phyloP scores from a whole-genome alignment of 208 protist genomes.

The Acanthamoeba polyphaga region DNA sequence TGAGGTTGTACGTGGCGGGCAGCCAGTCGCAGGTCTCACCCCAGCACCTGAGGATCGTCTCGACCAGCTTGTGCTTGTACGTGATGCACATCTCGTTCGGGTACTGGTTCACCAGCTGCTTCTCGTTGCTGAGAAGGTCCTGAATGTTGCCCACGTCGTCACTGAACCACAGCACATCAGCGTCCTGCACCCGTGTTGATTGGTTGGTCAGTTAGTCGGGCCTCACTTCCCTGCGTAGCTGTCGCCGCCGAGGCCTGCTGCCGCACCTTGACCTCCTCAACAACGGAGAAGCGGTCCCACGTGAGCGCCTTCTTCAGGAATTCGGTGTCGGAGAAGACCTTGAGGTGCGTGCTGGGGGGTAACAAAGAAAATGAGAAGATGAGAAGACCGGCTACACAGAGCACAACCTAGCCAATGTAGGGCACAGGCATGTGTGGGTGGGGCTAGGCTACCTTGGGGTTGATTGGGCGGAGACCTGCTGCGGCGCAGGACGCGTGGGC shows the following conservation, averaged over 20 bases:
- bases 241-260: background rate
- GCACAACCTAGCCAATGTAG: background rate
- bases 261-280: constrained; percentile 23
- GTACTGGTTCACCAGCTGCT: constrained; percentile 75
- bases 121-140: constrained; percentile 38
- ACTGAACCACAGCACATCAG: constrained; percentile 73
- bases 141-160: constrained; percentile 71
- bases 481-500: constrained; percentile 6
- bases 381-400: background rate
- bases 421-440: background rate
- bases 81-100: constrained; percentile 72
- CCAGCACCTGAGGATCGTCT: constrained; percentile 62
- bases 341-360: background rate
- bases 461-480: background rate
- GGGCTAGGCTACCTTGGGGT: background rate
- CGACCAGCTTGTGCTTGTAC: constrained; percentile 74
- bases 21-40: constrained; percentile 55
- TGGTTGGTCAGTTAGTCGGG: no score
- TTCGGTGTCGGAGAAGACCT: constrained; percentile 57
- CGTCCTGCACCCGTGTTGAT: background rate
- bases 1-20: constrained; percentile 71
- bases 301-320: constrained; percentile 66
- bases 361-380: background rate
- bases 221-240: background rate
- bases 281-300: constrained; percentile 35